Conservation (phyloP, 2,329 filamentous ascomycete species). For the Calonectria naviculata region DNA sequence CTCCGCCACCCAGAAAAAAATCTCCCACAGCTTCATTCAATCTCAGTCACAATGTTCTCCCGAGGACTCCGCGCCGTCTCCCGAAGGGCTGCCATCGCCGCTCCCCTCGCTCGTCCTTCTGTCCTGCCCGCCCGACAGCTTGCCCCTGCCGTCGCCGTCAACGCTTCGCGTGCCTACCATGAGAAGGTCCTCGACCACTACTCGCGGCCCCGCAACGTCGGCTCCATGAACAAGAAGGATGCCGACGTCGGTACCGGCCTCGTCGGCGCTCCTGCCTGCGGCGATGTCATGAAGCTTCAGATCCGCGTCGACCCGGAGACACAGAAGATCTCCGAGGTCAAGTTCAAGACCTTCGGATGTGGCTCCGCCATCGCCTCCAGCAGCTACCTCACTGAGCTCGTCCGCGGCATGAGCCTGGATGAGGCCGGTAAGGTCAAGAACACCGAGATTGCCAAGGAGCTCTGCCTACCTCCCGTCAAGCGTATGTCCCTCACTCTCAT, state of each 20-base stretch:
- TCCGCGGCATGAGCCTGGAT: conserved; percentile 93
- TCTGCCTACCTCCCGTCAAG: conserved; percentile 90
- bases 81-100: conserved; percentile 55
- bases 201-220: conserved; percentile 65
- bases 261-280: conserved; percentile 88
- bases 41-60: conserved; percentile 55
- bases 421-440: conserved; percentile 94
- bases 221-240: conserved; percentile 77
- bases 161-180: conserved; percentile 60
- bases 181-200: conserved; percentile 66
- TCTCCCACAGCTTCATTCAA: conserved; percentile 19
- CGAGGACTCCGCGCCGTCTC: conserved; percentile 57
- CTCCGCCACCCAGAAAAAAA: background rate
- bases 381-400: conserved; percentile 93
- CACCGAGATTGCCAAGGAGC: conserved; percentile 97
- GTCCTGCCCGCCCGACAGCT: conserved; percentile 53
- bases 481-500: conserved; percentile 62
- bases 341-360: conserved; percentile 98
- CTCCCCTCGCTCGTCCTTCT: conserved; percentile 51
- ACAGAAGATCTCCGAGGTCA: conserved; percentile 92
- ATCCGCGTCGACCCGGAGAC: conserved; percentile 90
- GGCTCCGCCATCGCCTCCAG: conserved; percentile 94
- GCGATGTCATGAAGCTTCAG: conserved; percentile 85
- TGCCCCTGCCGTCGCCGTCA: conserved; percentile 52
- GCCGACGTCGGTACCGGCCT: conserved; percentile 89